Conservation (phyloP, 2,329 filamentous ascomycete species). For the Cadophora malorum region DNA sequence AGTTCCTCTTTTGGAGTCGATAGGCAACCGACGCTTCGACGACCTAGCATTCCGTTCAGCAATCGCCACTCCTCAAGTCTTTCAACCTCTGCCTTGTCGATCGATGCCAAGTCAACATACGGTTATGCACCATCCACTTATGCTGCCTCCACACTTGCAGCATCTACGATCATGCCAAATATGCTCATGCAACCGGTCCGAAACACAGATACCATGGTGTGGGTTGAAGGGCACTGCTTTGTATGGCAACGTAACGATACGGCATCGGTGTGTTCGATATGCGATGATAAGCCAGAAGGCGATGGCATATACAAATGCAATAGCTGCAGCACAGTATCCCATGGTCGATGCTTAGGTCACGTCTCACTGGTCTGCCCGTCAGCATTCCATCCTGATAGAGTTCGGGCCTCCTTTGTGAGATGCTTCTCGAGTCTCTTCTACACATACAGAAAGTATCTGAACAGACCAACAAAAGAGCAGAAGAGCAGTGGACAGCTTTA, state of each 20-base stretch:
- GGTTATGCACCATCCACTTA: conserved; percentile 85
- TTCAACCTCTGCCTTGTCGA: conserved; percentile 67
- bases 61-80: conserved; percentile 68
- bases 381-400: conserved; percentile 66
- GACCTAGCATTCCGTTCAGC: conserved; percentile 77
- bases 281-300: conserved; percentile 69
- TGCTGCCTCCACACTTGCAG: conserved; percentile 83
- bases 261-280: conserved; percentile 71
- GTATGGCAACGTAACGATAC: conserved; percentile 67
- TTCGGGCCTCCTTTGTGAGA: conserved; percentile 68
- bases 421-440: conserved; percentile 71
- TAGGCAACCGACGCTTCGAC: conserved; percentile 68
- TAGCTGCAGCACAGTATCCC: conserved; percentile 64
- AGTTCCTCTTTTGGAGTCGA: conserved; percentile 93
- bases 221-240: conserved; percentile 87
- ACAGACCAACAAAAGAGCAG: conserved; percentile 65
- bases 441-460: conserved; percentile 69
- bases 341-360: conserved; percentile 66
- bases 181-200: conserved; percentile 80
- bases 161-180: conserved; percentile 86
- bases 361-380: conserved; percentile 68
- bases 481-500: conserved; percentile 65
- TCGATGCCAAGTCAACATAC: conserved; percentile 49
- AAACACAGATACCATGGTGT: conserved; percentile 80
- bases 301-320: conserved; percentile 79